These are phyloP conservation scores for Dothideomycetes sp. DNA, from an alignment of 2,329 filamentous ascomycete genomes.

Conservation along the genomic window DNA sequence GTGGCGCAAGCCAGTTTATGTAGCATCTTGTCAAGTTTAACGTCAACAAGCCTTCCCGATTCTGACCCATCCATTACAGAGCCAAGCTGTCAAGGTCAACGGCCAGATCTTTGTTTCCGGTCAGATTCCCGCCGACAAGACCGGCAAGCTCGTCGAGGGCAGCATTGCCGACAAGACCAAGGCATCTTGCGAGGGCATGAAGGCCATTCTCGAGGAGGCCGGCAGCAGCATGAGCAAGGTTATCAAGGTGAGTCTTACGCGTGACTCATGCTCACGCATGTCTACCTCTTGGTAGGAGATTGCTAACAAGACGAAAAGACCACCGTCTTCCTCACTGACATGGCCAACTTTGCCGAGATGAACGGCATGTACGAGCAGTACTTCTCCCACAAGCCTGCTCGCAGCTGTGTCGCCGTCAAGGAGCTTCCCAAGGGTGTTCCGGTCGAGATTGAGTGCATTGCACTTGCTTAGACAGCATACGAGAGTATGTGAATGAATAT, in stretches of 20 bases:
- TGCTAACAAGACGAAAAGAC: too few species aligned
- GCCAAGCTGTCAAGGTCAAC: slow-evolving; percentile 55
- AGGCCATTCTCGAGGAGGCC: slow-evolving; percentile 71
- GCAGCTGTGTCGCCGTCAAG: slow-evolving; percentile 84
- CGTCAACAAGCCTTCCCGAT: too few species aligned
- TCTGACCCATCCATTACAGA: too few species aligned
- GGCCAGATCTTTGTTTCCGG: slow-evolving; percentile 62
- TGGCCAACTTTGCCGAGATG: slow-evolving; percentile 80
- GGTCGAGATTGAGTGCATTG: slow-evolving; percentile 85
- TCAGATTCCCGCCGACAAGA: slow-evolving; percentile 61
- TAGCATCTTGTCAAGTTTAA: too few species aligned
- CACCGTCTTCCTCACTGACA: slow-evolving; percentile 77
- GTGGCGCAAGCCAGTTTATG: too few species aligned
- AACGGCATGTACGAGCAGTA: slow-evolving; percentile 70
- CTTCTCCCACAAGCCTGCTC: slow-evolving; percentile 71
- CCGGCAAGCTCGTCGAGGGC: slow-evolving; percentile 50
- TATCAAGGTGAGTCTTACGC: slow-evolving; percentile 56
- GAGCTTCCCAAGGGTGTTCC: slow-evolving; percentile 76
- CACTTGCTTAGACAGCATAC: slow-evolving; percentile 28
- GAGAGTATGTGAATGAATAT: too few species aligned
- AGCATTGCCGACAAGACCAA: slow-evolving; percentile 59
- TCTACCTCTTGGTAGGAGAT: too few species aligned
- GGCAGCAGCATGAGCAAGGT: slow-evolving; percentile 68
- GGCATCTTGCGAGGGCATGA: slow-evolving; percentile 66
- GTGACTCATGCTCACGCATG: too few species aligned